These are phyloP conservation scores for Trypanosoma brucei DNA, from an alignment of 208 protist genomes.

Conservation along the genomic window DNA sequence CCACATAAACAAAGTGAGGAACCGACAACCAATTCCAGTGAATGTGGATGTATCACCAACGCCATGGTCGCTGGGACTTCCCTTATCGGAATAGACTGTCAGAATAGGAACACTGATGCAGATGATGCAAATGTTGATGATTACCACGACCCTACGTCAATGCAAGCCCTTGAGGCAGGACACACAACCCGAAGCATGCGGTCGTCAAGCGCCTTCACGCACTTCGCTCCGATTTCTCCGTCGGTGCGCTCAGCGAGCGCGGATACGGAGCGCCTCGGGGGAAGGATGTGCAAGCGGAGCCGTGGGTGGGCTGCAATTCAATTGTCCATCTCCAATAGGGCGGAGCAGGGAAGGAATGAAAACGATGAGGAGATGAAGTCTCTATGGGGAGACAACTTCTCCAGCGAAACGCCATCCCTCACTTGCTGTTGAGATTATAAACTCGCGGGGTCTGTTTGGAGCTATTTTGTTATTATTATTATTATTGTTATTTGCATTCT, in stretches of 20 bases:
- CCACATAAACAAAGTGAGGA: neutral
- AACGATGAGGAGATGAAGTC: neutral
- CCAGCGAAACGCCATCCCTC: neutral
- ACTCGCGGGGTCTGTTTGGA: neutral
- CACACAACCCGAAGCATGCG: no score
- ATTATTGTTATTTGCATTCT: no score
- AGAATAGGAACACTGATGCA: no score
- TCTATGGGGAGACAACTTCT: neutral
- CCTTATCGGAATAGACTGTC: neutral
- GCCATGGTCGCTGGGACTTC: neutral
- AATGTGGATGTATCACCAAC: neutral
- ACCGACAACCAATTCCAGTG: neutral
- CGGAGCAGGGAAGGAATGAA: neutral
- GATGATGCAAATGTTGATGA: no score
- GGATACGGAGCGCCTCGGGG: neutral
- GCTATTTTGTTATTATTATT: neutral
- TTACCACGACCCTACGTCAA: no score
- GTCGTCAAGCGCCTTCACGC: no score
- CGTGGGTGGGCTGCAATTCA: neutral
- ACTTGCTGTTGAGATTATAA: neutral
- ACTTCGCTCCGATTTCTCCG: no score
- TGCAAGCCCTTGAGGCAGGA: no score
- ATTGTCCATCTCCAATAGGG: neutral
- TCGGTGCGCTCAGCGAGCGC: slow-evolving; percentile 8
- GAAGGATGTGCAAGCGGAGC: neutral